Base-by-base conservation (phyloP, 2,329 filamentous ascomycete genomes). In the Didymellaceae sp. region DNA sequence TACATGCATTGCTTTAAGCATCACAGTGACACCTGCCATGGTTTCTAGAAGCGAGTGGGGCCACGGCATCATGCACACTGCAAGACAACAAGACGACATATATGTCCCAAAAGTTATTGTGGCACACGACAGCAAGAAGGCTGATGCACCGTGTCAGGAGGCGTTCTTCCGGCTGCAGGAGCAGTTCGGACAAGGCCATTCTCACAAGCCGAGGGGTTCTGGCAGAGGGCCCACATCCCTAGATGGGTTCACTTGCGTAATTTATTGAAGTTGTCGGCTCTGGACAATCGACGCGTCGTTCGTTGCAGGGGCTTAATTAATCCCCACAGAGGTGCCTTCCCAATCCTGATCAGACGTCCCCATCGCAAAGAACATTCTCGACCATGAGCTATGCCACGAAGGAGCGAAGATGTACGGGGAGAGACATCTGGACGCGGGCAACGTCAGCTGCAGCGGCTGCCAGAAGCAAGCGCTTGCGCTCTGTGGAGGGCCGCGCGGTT, bases 401-500 rank as follows among this genome's bases (percentile, higher is more conserved):
- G 28, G 40, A 34, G 47, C 33, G 11, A 34, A 26, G 35, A 45
- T 51, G 35, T 14, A 41, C 41, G 21, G 26, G 14, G 40, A 24
- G 9, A n/a, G 13, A 25, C 48, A 1, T 37, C 30, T 42, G 48
- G 42, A 21, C 35, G 30, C 41, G 33, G 41, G 25, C 48, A 51
- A 45, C 48, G 48, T 51, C 42, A 51, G 48, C 48, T 41, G 30
- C 48, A 28, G 39, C 46, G 35, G 42, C 35, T 31, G 10, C 42
- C 35, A 45, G 42, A 41, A 51, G 35, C 40, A 50, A 50, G 47
- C 47, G 47, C 47, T 51, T 31, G 33, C 39, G 26, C 31, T 44
- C 13, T 39, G 34, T 34, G 39, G 30, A 45, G 48, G 48, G 48
- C 48, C 48, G 48, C 48, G 48, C 37, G 45, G 48, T 51, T 51